phyloP scores from a whole-genome alignment of 352 stramenopile genomes.

The Pythium brachiatum region DNA sequence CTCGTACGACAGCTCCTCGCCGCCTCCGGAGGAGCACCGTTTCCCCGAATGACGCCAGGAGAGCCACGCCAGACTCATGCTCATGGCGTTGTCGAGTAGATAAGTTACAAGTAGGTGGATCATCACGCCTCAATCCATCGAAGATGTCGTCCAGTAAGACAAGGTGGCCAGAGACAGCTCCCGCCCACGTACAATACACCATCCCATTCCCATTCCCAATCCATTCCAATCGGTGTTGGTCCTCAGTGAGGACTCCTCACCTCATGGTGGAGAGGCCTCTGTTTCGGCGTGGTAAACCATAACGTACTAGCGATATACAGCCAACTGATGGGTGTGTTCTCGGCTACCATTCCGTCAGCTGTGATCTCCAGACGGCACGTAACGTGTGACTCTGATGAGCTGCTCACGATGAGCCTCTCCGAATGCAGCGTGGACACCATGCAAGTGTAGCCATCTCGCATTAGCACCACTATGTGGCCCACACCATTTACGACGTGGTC shows the following conservation, averaged over 20 bases:
- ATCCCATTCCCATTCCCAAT: not conserved
- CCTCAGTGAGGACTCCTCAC: too few species aligned
- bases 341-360: not conserved
- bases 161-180: not conserved
- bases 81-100: conserved; percentile 15
- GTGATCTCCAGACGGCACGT: not conserved
- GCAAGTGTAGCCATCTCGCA: not conserved
- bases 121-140: not conserved
- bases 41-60: conserved; percentile 40
- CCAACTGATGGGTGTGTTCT: too few species aligned
- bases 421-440: not conserved
- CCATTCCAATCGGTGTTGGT: not conserved
- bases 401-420: not conserved
- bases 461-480: not conserved
- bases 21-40: conserved; percentile 54
- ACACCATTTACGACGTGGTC: not conserved
- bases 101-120: conserved; percentile 17
- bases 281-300: too few species aligned
- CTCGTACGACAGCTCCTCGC: conserved; percentile 51
- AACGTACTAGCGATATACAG: too few species aligned
- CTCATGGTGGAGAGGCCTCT: too few species aligned
- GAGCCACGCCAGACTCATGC: conserved; percentile 3
- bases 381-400: not conserved
- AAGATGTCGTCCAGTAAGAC: conserved; percentile 1
- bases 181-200: not conserved